Conservation (phyloP, 108 stramenopile genomes). For the Skeletonema potamos region DNA sequence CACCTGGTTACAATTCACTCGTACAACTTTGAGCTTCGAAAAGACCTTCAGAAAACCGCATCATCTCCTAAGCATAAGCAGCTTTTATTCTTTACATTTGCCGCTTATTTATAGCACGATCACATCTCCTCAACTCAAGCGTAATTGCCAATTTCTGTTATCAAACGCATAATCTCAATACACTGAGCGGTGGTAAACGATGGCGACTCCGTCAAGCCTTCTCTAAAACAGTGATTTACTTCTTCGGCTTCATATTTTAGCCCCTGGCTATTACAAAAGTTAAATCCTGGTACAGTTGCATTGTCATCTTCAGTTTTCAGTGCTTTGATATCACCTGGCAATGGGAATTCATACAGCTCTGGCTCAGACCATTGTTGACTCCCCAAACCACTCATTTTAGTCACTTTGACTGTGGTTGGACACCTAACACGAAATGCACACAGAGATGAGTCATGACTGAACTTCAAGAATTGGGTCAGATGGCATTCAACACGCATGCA, state of each 20-base stretch:
- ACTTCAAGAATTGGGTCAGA: background rate
- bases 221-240: constrained; percentile 47
- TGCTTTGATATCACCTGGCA: constrained; percentile 32
- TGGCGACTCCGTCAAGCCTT: constrained; percentile 42
- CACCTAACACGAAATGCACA: constrained; percentile 17
- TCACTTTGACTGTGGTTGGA: constrained; percentile 45
- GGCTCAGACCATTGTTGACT: constrained; percentile 46
- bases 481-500: background rate
- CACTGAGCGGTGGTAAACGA: constrained; percentile 36
- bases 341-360: constrained; percentile 21
- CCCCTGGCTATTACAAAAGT: constrained; percentile 51
- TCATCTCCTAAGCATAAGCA: background rate
- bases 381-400: constrained; percentile 49
- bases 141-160: constrained; percentile 40
- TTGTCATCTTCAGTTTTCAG: constrained; percentile 10
- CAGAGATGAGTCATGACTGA: background rate
- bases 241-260: constrained; percentile 49
- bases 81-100: background rate
- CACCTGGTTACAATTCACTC: constrained; percentile 6
- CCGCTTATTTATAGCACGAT: background rate
- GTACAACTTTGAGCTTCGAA: constrained; percentile 20
- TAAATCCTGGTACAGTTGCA: constrained; percentile 34
- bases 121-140: background rate
- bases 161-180: constrained; percentile 40
- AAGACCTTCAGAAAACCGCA: background rate